A percentile compares a stretch with the other conserved stretches of the same genome.
phyloP scores from a whole-genome alignment of 177 flowering plant genomes.

The Tripterygium wilfordii region DNA sequence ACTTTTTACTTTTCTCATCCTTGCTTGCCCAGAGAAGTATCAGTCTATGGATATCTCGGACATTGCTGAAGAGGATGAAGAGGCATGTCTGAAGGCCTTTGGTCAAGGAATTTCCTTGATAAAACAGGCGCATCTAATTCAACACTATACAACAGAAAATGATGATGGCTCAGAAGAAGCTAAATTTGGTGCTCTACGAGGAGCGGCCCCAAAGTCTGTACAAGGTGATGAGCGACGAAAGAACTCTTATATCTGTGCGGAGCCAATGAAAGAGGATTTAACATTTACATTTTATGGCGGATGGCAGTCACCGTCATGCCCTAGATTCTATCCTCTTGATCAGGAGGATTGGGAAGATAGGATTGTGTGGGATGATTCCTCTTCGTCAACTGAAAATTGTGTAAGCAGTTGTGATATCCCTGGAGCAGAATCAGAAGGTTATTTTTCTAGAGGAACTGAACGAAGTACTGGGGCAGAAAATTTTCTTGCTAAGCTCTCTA shows the following conservation, averaged over 20 bases:
- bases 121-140: slow-evolving; percentile 16
- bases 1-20: not conserved
- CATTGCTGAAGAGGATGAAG: slow-evolving; percentile 87
- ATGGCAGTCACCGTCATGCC: slow-evolving; percentile 27
- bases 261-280: slow-evolving; percentile 54
- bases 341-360: slow-evolving; percentile 89
- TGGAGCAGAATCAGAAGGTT: slow-evolving; percentile 43
- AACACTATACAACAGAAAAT: slow-evolving; percentile 19
- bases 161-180: slow-evolving; percentile 25
- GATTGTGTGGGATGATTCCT: slow-evolving; percentile 77
- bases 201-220: slow-evolving; percentile 11
- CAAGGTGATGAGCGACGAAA: slow-evolving; percentile 21
- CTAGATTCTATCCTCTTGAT: slow-evolving; percentile 64
- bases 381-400: slow-evolving; percentile 27
- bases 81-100: slow-evolving; percentile 48
- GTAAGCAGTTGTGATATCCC: slow-evolving; percentile 37
- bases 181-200: slow-evolving; percentile 25
- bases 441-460: slow-evolving; percentile 24
- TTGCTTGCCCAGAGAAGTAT: slow-evolving; percentile 49
- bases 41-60: slow-evolving; percentile 39
- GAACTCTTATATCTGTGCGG: slow-evolving; percentile 45
- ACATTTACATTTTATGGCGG: slow-evolving; percentile 21
- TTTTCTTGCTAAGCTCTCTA: slow-evolving; percentile 17
- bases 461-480: slow-evolving; percentile 14
- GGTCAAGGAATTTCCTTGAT: slow-evolving; percentile 22